Percentiles rank a stretch among this genome's conserved stretches.
Conservation (phyloP, 176 grass and related monocot species). For the Oropetium thomaeum region DNA sequence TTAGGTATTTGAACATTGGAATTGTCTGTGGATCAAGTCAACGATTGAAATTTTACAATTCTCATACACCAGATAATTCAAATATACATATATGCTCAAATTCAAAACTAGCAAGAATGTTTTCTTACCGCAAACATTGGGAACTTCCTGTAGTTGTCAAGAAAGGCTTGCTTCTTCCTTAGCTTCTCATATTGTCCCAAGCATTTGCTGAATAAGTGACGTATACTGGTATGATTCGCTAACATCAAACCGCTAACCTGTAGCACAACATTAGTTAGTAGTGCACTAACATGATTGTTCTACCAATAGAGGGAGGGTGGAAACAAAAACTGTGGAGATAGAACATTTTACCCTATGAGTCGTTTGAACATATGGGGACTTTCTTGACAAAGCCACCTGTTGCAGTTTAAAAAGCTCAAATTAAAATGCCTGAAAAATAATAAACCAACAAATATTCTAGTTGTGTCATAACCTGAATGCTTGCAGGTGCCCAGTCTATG, state of each 20-base stretch:
- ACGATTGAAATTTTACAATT: slow-evolving; percentile 14
- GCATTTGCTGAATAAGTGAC: slow-evolving; percentile 90
- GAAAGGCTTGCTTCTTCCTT: slow-evolving; percentile 95
- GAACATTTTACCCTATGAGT: slow-evolving; percentile 80
- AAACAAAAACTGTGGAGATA: background rate
- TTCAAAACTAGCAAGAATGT: background rate
- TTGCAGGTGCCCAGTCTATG: slow-evolving; percentile 98
- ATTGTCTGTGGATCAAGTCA: background rate
- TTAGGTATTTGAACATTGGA: background rate
- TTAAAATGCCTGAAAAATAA: slow-evolving; percentile 2
- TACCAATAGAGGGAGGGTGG: background rate
- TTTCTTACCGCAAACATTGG: slow-evolving; percentile 85
- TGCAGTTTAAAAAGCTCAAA: slow-evolving; percentile 11
- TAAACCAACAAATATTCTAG: background rate
- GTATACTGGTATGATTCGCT: slow-evolving; percentile 95
- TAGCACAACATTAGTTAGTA: slow-evolving; percentile 12
- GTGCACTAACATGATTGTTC: background rate
- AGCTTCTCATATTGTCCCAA: slow-evolving; percentile 85
- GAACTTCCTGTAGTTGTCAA: slow-evolving; percentile 96
- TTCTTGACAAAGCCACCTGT: slow-evolving; percentile 97
- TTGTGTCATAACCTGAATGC: slow-evolving; percentile 70
- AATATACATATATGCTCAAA: background rate
- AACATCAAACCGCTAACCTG: slow-evolving; percentile 98
- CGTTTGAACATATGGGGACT: slow-evolving; percentile 98
- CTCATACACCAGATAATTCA: background rate